Conservation (phyloP, 495 filamentous ascomycete species). For the Aspergillus mulundensis region DNA sequence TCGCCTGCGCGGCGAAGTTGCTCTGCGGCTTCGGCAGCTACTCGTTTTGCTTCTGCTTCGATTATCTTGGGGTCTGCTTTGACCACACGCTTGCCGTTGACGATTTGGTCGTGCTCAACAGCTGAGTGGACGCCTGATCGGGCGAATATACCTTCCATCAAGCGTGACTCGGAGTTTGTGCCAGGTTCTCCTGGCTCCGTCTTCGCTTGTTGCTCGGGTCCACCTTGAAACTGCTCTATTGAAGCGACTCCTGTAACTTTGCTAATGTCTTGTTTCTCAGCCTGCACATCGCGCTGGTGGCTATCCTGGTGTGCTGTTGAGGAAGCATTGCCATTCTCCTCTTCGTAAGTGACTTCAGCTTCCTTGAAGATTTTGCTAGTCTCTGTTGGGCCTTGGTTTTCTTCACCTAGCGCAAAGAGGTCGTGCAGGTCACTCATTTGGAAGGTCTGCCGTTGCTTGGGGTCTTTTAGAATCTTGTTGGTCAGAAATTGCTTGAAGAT, state of each 20-base stretch:
- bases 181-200: conserved; percentile 35
- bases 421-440: conserved; percentile 83
- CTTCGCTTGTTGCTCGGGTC: conserved; percentile 34
- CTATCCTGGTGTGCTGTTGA: conserved; percentile 18
- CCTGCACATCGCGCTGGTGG: conserved; percentile 14
- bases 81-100: conserved; percentile 61
- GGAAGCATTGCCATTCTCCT: conserved; percentile 10
- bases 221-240: conserved; percentile 50
- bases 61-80: conserved; percentile 68
- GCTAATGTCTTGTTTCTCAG: conserved; percentile 41
- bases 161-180: conserved; percentile 52
- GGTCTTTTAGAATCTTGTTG: conserved; percentile 90
- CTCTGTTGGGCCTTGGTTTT: conserved; percentile 68
- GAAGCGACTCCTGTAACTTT: conserved; percentile 55
- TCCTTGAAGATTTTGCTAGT: conserved; percentile 81
- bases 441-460: conserved; percentile 83
- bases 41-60: conserved; percentile 71
- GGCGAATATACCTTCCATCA: conserved; percentile 85
- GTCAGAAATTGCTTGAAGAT: conserved; percentile 95
- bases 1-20: conserved; percentile 70
- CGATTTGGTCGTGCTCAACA: conserved; percentile 83
- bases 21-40: conserved; percentile 72
- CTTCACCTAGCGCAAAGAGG: conserved; percentile 74
- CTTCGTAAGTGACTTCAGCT: conserved; percentile 63
- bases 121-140: conserved; percentile 78